phyloP scores from a whole-genome alignment of 345 rosid genomes.

The Turritis glabra region DNA sequence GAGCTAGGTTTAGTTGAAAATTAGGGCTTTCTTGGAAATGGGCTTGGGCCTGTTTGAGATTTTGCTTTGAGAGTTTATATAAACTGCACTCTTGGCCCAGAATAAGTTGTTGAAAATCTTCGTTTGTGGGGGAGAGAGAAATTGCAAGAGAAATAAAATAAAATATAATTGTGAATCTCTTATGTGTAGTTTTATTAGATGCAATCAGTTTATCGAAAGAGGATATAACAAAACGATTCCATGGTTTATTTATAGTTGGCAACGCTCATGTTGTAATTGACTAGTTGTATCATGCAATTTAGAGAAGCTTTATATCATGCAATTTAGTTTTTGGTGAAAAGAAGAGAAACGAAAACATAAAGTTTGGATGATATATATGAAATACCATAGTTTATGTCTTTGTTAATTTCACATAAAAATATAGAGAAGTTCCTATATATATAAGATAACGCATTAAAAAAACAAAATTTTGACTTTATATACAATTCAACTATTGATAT shows the following conservation, averaged over 20 bases:
- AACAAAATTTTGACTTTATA: no score
- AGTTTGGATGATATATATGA: not conserved
- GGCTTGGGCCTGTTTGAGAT: not conserved
- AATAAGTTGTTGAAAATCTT: not conserved
- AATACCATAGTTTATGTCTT: no score
- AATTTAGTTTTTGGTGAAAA: not conserved
- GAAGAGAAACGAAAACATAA: not conserved
- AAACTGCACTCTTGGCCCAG: not conserved
- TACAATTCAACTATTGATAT: no score
- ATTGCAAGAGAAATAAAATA: no score
- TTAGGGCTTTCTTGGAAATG: not conserved
- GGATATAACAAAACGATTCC: no score
- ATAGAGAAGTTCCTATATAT: no score
- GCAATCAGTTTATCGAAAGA: not conserved
- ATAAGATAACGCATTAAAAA: no score
- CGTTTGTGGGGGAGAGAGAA: not conserved
- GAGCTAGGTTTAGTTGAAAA: slow-evolving; percentile 16
- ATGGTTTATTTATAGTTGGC: no score
- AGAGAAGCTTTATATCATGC: not conserved
- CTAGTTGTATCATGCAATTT: slow-evolving; percentile 5
- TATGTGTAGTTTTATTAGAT: not conserved
- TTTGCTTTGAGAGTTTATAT: not conserved
- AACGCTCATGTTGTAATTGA: not conserved
- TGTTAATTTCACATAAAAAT: no score
- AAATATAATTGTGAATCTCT: no score